phyloP scores from a whole-genome alignment of 768 basidiomycete genomes.

The Lyophyllum semitale region DNA sequence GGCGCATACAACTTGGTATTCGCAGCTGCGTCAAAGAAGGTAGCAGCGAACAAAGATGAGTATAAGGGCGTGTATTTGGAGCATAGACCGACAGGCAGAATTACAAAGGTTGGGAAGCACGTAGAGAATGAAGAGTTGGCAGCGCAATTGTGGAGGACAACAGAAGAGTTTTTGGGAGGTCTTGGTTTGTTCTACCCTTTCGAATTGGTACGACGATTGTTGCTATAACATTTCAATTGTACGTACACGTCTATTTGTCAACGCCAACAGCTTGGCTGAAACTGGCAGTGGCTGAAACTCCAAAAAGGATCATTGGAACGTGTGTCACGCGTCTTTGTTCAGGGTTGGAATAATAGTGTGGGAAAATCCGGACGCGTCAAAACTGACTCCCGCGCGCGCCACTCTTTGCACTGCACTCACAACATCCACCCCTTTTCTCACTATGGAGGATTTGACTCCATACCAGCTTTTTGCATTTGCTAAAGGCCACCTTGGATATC shows the following conservation, averaged over 20 bases:
- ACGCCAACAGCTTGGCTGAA: too few species aligned
- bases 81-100: conserved; percentile 9
- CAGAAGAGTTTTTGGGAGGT: conserved; percentile 11
- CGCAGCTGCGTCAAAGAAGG: conserved; percentile 27
- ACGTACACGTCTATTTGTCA: too few species aligned
- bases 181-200: not conserved
- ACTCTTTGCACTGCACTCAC: not conserved
- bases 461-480: conserved; percentile 4
- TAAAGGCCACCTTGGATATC: conserved; percentile 14
- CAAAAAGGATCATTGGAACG: too few species aligned
- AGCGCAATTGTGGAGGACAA: conserved; percentile 9
- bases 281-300: too few species aligned
- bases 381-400: not conserved
- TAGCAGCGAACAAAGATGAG: conserved; percentile 17
- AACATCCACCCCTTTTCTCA: not conserved
- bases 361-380: conserved; percentile 16
- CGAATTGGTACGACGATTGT: not conserved
- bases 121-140: conserved; percentile 8
- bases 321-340: not conserved
- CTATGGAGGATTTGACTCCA: conserved; percentile 6
- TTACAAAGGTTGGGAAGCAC: conserved; percentile 5
- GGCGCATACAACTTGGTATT: conserved; percentile 30
- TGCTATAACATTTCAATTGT: too few species aligned
- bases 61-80: conserved; percentile 27
- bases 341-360: conserved; percentile 6